These are phyloP conservation scores for Trichosporon sp. DNA, from an alignment of 1,284 basidiomycete species.

Conservation along the genomic window DNA sequence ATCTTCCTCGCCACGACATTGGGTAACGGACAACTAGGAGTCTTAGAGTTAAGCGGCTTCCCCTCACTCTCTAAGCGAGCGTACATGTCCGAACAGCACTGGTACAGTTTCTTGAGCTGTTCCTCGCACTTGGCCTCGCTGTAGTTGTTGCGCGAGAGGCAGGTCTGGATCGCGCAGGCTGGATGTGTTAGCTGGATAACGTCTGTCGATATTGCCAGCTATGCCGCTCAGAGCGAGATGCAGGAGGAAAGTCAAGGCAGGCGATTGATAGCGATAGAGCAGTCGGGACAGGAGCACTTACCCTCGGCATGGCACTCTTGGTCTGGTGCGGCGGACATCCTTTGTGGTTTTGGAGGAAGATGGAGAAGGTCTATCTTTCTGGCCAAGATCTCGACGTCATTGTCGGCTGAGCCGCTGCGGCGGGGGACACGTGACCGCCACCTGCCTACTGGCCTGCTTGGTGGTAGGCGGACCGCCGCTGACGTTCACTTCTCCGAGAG, in stretches of 20 bases:
- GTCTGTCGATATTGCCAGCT: no score
- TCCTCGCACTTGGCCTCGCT: slow-evolving; percentile 35
- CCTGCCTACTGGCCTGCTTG: no score
- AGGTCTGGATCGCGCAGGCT: slow-evolving; percentile 45
- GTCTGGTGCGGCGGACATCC: background rate
- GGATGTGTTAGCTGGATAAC: no score
- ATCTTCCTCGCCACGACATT: slow-evolving; percentile 34
- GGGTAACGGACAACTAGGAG: slow-evolving; percentile 33
- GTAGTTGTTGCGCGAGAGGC: slow-evolving; percentile 35
- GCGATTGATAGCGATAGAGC: no score
- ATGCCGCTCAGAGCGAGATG: background rate
- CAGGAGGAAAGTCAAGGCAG: background rate
- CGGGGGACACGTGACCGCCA: background rate
- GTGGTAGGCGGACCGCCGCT: no score
- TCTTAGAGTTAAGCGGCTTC: slow-evolving; percentile 16
- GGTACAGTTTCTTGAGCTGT: slow-evolving; percentile 33
- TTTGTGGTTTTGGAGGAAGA: background rate
- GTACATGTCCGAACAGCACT: slow-evolving; percentile 42
- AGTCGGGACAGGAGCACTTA: background rate
- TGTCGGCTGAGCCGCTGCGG: background rate
- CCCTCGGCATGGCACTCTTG: background rate
- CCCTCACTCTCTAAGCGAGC: slow-evolving; percentile 23
- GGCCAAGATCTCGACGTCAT: background rate
- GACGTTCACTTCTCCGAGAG: no score
- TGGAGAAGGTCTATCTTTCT: background rate